Evolutionary conservation across 495 filamentous ascomycete genomes (phyloP), one percentile per base, ranked within the genome.

Genomic region (Neurospora sp.): DNA sequence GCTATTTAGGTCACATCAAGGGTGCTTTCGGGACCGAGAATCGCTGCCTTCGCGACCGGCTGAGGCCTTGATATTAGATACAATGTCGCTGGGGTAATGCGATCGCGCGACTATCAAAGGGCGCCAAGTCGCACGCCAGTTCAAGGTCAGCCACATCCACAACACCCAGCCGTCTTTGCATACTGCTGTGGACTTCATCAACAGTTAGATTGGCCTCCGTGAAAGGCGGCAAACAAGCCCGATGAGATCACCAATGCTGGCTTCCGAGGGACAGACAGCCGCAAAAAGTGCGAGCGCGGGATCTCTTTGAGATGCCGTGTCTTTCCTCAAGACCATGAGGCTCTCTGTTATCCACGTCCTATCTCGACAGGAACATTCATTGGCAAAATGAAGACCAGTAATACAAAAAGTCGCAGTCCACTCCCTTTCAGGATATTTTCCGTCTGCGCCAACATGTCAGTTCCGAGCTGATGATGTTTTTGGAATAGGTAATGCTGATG

Each of bases 21-120:
- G 18, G 39, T 59, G 39, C 39, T 74, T 72, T 72, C 71, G 54
- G 73, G 54, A 72, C 40, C 59, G 72, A 69, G 40, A 14, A 48
- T 35, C 48, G 11, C 38, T 38, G 12, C 35, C 39, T 39, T 18
- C 37, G 59, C 62, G 69, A 72, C 73, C 73, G 71, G 73, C 69
- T 35, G 54, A 66, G 27, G 54, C 27, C 27, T 35, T 16, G 27
- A 37, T 35, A 5, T 18, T 18, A 66, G 54, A 66, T 66, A 37
- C 27, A 12, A 66, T 66, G 54, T 35, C 54, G 27, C 14, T 37
- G 6, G 54, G 12, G 14, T 16, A 66, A 66, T 66, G 54, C 23
- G 27, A 35, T 12, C 27, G 27, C 27, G 6, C 27, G 27, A 66
- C 14, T 66, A 18, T 18, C 54, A 66, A 66, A 66, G 54, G 2